phyloP scores from a whole-genome alignment of 2,329 filamentous ascomycete species.

The Epichloe glyceriae region DNA sequence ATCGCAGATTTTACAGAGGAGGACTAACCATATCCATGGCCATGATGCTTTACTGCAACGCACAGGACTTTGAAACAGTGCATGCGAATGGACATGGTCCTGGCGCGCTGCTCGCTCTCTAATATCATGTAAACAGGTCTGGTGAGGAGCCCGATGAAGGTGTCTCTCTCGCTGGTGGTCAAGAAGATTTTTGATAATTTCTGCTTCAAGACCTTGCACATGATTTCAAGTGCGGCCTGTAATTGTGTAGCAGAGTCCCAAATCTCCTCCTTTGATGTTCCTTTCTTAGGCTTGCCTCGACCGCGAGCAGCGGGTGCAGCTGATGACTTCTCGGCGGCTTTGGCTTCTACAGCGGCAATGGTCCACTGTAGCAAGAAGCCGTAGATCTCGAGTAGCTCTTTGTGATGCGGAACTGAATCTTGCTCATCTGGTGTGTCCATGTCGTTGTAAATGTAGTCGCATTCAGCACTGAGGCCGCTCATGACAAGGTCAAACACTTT shows the following conservation, averaged over 20 bases:
- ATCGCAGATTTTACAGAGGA: background rate
- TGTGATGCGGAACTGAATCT: conserved; percentile 74
- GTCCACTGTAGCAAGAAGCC: conserved; percentile 93
- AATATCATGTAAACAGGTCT: conserved; percentile 86
- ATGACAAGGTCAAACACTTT: conserved; percentile 87
- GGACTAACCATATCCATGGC: conserved; percentile 75
- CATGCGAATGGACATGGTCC: conserved; percentile 82
- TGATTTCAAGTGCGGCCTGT: conserved; percentile 76
- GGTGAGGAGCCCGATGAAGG: conserved; percentile 84
- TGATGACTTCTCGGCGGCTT: conserved; percentile 79
- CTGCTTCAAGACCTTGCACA: conserved; percentile 91
- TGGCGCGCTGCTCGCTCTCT: conserved; percentile 86
- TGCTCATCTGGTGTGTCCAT: conserved; percentile 80
- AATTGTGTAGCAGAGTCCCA: conserved; percentile 89
- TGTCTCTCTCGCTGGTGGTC: conserved; percentile 92
- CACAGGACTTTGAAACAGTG: conserved; percentile 95
- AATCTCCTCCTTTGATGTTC: conserved; percentile 60
- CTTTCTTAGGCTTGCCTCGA: conserved; percentile 65
- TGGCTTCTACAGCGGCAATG: conserved; percentile 84
- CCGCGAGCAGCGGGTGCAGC: conserved; percentile 53
- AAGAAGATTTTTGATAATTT: conserved; percentile 89
- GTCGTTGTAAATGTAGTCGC: conserved; percentile 73
- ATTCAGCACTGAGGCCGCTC: conserved; percentile 73
- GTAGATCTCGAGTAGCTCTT: conserved; percentile 83
- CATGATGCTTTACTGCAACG: conserved; percentile 93